Base-by-base conservation (phyloP, 352 stramenopile species). In the Phytopythium litorale region DNA sequence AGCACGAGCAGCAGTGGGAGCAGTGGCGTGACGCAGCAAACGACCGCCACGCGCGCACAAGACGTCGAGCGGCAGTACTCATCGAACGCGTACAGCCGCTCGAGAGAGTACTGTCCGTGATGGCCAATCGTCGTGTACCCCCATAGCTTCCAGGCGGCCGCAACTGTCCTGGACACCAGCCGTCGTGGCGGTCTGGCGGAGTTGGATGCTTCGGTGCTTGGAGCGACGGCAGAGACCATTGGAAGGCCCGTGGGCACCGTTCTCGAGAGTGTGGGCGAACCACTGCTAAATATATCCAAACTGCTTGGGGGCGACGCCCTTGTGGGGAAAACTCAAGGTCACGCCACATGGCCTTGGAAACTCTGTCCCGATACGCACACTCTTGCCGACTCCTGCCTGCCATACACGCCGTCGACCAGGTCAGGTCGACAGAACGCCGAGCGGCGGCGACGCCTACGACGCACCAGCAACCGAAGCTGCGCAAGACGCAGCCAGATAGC, bases 1-100 rank as follows among this genome's bases (percentile, higher is more conserved):
- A 62, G 23, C 1, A 62, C 19, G 1, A 69, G n/a, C n/a, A 40
- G 8, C 32, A 69, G 40, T 18, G 43, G 46, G n/a, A 33, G 12
- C 46, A 53, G 18, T 21, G 46, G 46, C 21, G 46, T 53, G 19
- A 21, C 46, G 15, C 15, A 33, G 32, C 50, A 56, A 23, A 23
- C 28, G 8, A 25, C 50, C 9, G 33, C 19, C 18, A 56, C 28
- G 13, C 25, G 50, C 15, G 19, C n/a, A 4, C 28, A 11, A 12
- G 50, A 56, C 23, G 25, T 40, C 25, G 7, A 40, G 7, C 50
- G 23, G 28, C 51, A 58, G 52, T 58, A 45, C 32, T 43, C 52
- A 19, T 58, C 52, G 12, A 58, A 46, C 18, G 52, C 52, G 32
- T 30, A 58, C 18, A 58, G 52, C 6, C 52, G 13, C 32, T 58